Base-by-base conservation (phyloP, 2,329 filamentous ascomycete species). In the Ascochyta koolunga region DNA sequence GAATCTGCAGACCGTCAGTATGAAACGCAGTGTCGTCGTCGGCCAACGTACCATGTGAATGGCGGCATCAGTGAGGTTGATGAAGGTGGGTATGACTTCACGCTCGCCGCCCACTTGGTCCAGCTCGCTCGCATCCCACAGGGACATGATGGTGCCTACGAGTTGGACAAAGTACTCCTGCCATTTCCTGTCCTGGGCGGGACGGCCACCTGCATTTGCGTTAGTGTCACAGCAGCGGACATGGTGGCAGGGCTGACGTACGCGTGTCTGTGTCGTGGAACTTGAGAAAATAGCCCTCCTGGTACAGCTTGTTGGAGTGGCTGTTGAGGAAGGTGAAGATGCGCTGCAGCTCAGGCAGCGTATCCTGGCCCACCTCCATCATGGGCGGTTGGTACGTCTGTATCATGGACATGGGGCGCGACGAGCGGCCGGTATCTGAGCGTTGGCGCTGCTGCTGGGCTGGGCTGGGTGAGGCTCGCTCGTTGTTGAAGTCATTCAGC, bases 201-300 rank as follows among this genome's bases (percentile, higher is more conserved):
- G 90, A 59, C 89, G 88, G 44, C 95, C 95, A 76, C 93, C 92
- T 96, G 74, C 58, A 61, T 55, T 48, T 37, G 16, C 25, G 64
- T 71, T 39, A 72, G 64, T 62, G 49, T 56, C 54, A 62, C 58
- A 42, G 31, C 40, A 36, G 46, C 35, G 44, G 31, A 15, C 15
- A 46, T 54, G 21, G 37, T 39, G 35, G 50, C 15, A 49, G 25
- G 27, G 15, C 21, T 29, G 54, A 85, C 91, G 66, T 84, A 96
- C 93, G 88, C 50, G 87, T 88, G 70, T 98, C 96, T 65, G 96
- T 87, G 75, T 99, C 95, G 74, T 97, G 93, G 42, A 99, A 80
- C 77, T 98, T 99, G 65, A 99, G 78, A 64, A 99, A 98, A 71
- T 98, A 99, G 32, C 95, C 95, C 78, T 99, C 95, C 66, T 97